A percentile compares a stretch with the other conserved stretches of the same genome.
Evolutionary conservation across 169 alveolate genomes (phyloP).

Genomic region (Toxoplasma gondii): DNA sequence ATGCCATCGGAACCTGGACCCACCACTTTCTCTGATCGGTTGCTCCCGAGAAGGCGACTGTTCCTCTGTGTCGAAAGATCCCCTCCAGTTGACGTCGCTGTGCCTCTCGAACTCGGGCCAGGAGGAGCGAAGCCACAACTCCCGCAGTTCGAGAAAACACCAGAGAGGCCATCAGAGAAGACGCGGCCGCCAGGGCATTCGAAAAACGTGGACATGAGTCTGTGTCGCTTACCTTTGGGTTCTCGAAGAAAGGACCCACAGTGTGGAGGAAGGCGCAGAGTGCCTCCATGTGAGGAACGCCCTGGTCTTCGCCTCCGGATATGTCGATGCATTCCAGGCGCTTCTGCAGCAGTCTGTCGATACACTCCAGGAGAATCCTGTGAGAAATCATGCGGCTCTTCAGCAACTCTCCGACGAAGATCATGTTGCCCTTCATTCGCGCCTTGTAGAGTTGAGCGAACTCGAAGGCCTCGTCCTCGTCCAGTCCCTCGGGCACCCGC

Average conservation of each 20-base stretch:
- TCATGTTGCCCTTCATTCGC: conserved; percentile 77
- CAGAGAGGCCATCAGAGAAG: too few species aligned
- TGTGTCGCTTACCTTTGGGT: conserved; percentile 39
- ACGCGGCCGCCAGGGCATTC: too few species aligned
- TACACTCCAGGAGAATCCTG: conserved; percentile 72
- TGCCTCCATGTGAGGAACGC: conserved; percentile 67
- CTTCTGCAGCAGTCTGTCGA: conserved; percentile 74
- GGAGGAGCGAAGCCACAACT: too few species aligned
- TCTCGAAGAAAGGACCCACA: conserved; percentile 60
- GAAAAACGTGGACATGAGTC: too few species aligned
- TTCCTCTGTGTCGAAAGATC: too few species aligned
- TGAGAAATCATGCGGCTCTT: conserved; percentile 73
- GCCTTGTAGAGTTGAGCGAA: conserved; percentile 73
- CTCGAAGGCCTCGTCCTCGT: conserved; percentile 76
- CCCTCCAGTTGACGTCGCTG: too few species aligned
- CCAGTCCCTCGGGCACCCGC: conserved; percentile 70
- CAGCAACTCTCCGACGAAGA: conserved; percentile 76
- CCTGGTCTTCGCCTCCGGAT: conserved; percentile 62
- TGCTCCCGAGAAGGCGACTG: too few species aligned
- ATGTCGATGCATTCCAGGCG: conserved; percentile 55
- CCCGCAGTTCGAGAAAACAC: too few species aligned
- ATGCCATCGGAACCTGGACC: too few species aligned
- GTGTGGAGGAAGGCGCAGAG: conserved; percentile 64
- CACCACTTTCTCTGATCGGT: too few species aligned
- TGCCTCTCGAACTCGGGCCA: too few species aligned